These are phyloP conservation scores for Plenodomus lindquistii DNA, from an alignment of 2,329 filamentous ascomycete genomes.

Conservation along the genomic window DNA sequence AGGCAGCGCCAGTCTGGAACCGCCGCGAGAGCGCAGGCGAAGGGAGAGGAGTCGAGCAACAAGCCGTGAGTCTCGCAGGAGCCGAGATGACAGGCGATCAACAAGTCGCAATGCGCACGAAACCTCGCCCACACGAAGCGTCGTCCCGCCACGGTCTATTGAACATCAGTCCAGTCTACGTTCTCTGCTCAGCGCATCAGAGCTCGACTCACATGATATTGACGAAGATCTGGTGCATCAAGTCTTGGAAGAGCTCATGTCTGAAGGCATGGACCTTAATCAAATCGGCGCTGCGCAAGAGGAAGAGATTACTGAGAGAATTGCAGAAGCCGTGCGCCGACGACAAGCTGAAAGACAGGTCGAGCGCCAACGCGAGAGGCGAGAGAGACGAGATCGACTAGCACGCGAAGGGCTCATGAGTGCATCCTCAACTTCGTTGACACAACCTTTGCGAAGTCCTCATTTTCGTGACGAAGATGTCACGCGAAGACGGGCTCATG, in stretches of 20 bases:
- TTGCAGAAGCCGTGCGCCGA: conserved; percentile 83
- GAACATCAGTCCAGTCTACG: conserved; percentile 89
- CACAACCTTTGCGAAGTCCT: conserved; percentile 33
- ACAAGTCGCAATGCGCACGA: conserved; percentile 30
- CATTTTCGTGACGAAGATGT: conserved; percentile 34
- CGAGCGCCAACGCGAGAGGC: conserved; percentile 56
- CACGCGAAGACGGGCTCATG: conserved; percentile 36
- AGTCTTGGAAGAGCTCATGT: conserved; percentile 82
- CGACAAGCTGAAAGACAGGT: conserved; percentile 68
- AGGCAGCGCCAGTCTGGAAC: conserved; percentile 47
- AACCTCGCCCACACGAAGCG: conserved; percentile 23
- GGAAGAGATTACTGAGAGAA: conserved; percentile 86
- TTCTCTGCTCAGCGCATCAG: conserved; percentile 79
- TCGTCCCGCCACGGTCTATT: conserved; percentile 59
- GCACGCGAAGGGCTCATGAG: conserved; percentile 45
- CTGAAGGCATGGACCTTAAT: conserved; percentile 87
- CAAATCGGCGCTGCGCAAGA: conserved; percentile 83
- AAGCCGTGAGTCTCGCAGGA: conserved; percentile 35
- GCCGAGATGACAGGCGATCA: conserved; percentile 28
- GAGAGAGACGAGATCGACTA: conserved; percentile 37
- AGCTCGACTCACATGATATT: conserved; percentile 75
- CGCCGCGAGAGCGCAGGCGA: conserved; percentile 35
- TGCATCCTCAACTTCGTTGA: conserved; percentile 25
- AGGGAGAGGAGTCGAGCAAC: conserved; percentile 46
- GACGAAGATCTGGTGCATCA: conserved; percentile 88